Evolutionary conservation across 148 eudicot species (phyloP).

Genomic region (Dianthus caryophyllus): DNA sequence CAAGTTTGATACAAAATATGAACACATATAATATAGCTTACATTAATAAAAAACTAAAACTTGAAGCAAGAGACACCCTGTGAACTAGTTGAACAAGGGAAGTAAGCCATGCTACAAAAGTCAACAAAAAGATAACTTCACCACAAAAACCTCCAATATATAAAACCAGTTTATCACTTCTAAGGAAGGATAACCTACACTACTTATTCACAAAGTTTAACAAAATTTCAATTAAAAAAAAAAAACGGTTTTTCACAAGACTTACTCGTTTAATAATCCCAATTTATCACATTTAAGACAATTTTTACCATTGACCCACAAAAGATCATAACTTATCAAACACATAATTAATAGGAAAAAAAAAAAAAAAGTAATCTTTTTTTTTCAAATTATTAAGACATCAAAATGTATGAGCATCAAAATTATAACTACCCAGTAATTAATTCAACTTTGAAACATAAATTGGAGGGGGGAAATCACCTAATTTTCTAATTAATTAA

Average conservation of each 20-base stretch:
- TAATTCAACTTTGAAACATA: neutral
- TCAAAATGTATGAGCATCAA: neutral
- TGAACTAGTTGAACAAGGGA: slow-evolving; percentile 18
- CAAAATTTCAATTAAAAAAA: neutral
- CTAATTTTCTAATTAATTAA: neutral
- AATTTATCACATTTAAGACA: no score
- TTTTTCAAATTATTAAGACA: neutral
- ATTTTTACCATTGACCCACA: slow-evolving; percentile 13
- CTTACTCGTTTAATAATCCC: no score
- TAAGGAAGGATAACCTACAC: slow-evolving; percentile 16
- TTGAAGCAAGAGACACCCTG: slow-evolving; percentile 23
- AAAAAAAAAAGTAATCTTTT: neutral
- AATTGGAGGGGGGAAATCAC: neutral
- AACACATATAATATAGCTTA: slow-evolving; percentile 10
- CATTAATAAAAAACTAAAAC: slow-evolving; percentile 16
- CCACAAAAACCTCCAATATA: slow-evolving; percentile 26
- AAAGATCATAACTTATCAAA: slow-evolving; percentile 11
- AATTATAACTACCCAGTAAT: neutral
- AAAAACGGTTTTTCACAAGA: no score
- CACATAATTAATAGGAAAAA: neutral
- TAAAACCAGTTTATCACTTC: slow-evolving; percentile 19
- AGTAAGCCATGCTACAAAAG: slow-evolving; percentile 12
- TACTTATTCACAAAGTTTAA: neutral
- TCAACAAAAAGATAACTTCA: slow-evolving; percentile 31
- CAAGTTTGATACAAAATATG: neutral